Base-by-base conservation (phyloP, 495 filamentous ascomycete species). In the Aspergillus bridgeri region DNA sequence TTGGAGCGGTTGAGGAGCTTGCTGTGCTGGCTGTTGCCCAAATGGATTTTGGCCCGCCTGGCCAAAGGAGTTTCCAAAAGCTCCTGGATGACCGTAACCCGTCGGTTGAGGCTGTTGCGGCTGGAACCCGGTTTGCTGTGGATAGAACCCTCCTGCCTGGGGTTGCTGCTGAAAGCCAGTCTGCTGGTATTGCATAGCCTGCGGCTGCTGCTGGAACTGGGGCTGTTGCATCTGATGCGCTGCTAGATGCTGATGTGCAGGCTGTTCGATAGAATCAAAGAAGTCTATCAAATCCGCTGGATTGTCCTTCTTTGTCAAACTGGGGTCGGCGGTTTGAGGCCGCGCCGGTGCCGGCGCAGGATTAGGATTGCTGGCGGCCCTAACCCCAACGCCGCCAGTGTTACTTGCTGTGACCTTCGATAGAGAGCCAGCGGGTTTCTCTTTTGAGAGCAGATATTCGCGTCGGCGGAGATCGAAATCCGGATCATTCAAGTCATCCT, bases 201-300 rank as follows among this genome's bases (percentile, higher is more conserved):
- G 65, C 53, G 44, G 57, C 42, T 64, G 65, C 57, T 70, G 74
- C 56, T 65, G 61, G 58, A 74, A 51, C 55, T 72, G 74, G 44
- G 64, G 65, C 69, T 81, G 77, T 67, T 78, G 73, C 44, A 58
- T 48, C 54, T 78, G 68, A 27, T 63, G 61, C 51, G 69, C 61
- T 51, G 75, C 71, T 20, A 62, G 72, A 71, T 89, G 84, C 2
- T 81, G 79, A 57, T 92, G 90, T 70, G 93, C 91, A 59, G 93
- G 92, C 64, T 89, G 87, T 64, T 98, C 92, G 65, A 99, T 98
- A 2, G 93, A 93, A 58, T 94, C 94, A 67, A 99, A 99, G 70
- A 99, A 96, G 69, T 99, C 94, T 64, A 99, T 99, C 52, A 99
- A 76, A 74, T 98, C 90, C 48, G 87, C 80, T 0, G 88, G 86